A percentile compares a stretch with the other conserved stretches of the same genome.
These are phyloP conservation scores for Nakaseomyces nivariensis DNA, from an alignment of 1,139 yeast genomes.

Conservation along the genomic window DNA sequence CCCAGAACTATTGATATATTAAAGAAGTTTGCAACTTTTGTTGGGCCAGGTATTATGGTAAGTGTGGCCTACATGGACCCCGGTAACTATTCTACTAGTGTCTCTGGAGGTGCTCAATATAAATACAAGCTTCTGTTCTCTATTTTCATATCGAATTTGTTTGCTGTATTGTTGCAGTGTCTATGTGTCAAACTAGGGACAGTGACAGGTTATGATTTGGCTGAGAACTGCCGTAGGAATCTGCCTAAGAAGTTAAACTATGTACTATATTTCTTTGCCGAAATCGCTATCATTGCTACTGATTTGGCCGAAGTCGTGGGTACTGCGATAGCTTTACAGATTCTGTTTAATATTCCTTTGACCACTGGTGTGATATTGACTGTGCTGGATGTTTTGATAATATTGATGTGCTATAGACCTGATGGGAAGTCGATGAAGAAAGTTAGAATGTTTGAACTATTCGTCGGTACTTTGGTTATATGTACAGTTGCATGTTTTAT, in stretches of 20 bases:
- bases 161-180: conserved; percentile 80
- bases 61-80: conserved; percentile 97
- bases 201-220: conserved; percentile 70
- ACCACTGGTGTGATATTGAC: conserved; percentile 73
- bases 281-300: conserved; percentile 72
- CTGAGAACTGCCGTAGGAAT: conserved; percentile 55
- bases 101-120: conserved; percentile 84
- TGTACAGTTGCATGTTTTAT: conserved; percentile 82
- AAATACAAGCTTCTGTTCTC: conserved; percentile 75
- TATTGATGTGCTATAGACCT: conserved; percentile 80
- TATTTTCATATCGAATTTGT: conserved; percentile 68
- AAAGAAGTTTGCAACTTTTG: conserved; percentile 36
- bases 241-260: conserved; percentile 53
- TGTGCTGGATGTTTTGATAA: conserved; percentile 73
- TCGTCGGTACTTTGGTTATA: conserved; percentile 66
- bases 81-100: conserved; percentile 92
- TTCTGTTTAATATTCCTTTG: conserved; percentile 68
- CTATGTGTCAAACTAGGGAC: conserved; percentile 68
- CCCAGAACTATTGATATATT: conserved; percentile 8
- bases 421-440: conserved; percentile 57
- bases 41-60: conserved; percentile 93
- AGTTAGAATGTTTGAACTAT: conserved; percentile 71
- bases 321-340: conserved; percentile 75
- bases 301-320: conserved; percentile 85
- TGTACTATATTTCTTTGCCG: conserved; percentile 57